These are phyloP conservation scores for Fonsecaea monophora DNA, from an alignment of 2,329 filamentous ascomycete genomes.

Conservation along the genomic window DNA sequence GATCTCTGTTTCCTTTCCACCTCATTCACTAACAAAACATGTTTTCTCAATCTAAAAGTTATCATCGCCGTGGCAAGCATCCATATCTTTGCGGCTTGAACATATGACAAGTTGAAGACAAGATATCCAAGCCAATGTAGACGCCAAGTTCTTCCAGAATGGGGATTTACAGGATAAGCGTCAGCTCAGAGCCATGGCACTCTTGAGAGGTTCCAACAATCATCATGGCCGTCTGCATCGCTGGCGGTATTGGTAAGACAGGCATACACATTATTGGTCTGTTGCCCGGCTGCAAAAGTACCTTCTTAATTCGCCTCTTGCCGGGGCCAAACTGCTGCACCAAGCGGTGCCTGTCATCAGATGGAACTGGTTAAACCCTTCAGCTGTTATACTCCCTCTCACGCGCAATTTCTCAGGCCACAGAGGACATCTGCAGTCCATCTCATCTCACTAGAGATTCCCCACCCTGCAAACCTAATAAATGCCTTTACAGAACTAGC, in stretches of 20 bases:
- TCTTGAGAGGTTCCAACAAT: background rate
- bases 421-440: slow-evolving; percentile 11
- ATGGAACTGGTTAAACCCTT: slow-evolving; percentile 10
- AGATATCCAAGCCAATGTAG: background rate
- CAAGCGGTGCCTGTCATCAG: background rate
- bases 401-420: background rate
- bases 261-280: slow-evolving; percentile 3
- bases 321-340: background rate
- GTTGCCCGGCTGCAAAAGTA: slow-evolving; percentile 2
- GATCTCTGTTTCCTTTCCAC: background rate
- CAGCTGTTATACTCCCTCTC: slow-evolving; percentile 4
- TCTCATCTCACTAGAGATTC: slow-evolving; percentile 3
- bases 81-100: background rate
- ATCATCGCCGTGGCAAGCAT: background rate
- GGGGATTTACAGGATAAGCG: background rate
- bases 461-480: background rate
- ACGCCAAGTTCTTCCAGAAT: background rate
- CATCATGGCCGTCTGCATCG: slow-evolving; percentile 13
- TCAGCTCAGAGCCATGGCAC: too few relatives aligned
- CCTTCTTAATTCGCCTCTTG: slow-evolving; percentile 9
- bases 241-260: slow-evolving; percentile 10
- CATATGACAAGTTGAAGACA: background rate
- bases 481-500: slow-evolving; percentile 18
- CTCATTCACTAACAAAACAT: background rate
- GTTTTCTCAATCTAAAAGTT: background rate